Conservation (phyloP, 2,329 filamentous ascomycete genomes). For the Botrytis galanthina region DNA sequence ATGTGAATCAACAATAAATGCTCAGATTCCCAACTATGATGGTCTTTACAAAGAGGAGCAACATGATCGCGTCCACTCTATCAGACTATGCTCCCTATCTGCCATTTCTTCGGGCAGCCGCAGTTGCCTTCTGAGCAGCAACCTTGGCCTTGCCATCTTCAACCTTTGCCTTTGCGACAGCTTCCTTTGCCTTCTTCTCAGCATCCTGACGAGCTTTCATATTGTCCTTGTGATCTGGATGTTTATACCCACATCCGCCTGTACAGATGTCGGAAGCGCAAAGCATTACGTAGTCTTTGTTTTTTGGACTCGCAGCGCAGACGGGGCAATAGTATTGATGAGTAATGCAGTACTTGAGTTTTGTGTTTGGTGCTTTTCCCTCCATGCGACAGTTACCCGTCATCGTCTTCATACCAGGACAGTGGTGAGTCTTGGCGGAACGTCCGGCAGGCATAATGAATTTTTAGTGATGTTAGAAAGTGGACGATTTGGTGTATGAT, state of each 20-base stretch:
- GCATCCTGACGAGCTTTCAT: background rate
- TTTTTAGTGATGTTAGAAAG: background rate
- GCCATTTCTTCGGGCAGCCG: background rate
- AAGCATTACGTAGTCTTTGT: accelerated
- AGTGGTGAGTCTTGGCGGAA: background rate
- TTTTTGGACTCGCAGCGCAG: background rate
- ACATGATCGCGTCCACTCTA: background rate
- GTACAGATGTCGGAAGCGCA: background rate
- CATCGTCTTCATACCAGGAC: background rate
- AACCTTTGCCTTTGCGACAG: background rate
- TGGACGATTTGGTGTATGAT: background rate
- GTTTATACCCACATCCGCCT: background rate
- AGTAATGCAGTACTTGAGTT: background rate
- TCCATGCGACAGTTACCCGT: background rate
- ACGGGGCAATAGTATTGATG: background rate
- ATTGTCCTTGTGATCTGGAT: background rate
- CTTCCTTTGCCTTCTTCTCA: background rate
- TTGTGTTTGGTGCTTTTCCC: accelerated
- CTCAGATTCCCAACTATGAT: too few species aligned
- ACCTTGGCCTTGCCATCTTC: background rate
- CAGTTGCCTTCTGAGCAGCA: background rate
- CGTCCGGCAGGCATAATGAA: background rate
- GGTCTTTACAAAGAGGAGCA: background rate
- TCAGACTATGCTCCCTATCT: too few species aligned
- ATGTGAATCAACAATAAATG: background rate